Percentiles rank a stretch among this genome's conserved stretches.
Evolutionary conservation across 345 rosid genomes (phyloP).

Genomic region (Combretum micranthum): DNA sequence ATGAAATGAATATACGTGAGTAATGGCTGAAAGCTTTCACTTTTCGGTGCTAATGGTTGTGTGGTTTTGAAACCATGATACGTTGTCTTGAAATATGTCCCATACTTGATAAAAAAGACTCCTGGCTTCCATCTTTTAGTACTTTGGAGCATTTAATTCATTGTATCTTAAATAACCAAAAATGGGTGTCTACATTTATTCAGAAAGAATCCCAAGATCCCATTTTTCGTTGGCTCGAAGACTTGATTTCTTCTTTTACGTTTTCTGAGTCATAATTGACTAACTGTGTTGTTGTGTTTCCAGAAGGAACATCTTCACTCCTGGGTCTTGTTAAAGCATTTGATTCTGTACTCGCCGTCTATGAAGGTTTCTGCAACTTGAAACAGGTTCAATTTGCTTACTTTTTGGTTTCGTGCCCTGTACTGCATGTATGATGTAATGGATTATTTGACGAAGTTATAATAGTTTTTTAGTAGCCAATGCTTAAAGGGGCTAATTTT

Average conservation of each 20-base stretch:
- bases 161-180: too few relatives aligned
- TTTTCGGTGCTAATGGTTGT: too few relatives aligned
- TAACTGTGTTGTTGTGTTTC: constrained; percentile 5
- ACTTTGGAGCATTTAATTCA: too few relatives aligned
- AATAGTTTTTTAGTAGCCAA: background rate
- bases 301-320: constrained; percentile 65
- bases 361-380: constrained; percentile 95
- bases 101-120: too few relatives aligned
- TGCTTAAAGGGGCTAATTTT: background rate
- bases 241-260: background rate
- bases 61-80: too few relatives aligned
- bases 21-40: too few relatives aligned
- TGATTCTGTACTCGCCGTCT: constrained; percentile 69
- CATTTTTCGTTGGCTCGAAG: background rate
- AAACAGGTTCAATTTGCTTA: constrained; percentile 45
- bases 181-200: too few relatives aligned
- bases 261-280: background rate
- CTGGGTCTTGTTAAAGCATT: constrained; percentile 67
- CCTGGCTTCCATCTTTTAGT: too few relatives aligned
- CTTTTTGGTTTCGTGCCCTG: background rate
- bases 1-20: too few relatives aligned
- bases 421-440: background rate
- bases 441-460: too few relatives aligned
- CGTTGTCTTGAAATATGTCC: too few relatives aligned
- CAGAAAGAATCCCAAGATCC: background rate